Conservation (phyloP, 805 yeast species). For the Suhomyces vadensis region DNA sequence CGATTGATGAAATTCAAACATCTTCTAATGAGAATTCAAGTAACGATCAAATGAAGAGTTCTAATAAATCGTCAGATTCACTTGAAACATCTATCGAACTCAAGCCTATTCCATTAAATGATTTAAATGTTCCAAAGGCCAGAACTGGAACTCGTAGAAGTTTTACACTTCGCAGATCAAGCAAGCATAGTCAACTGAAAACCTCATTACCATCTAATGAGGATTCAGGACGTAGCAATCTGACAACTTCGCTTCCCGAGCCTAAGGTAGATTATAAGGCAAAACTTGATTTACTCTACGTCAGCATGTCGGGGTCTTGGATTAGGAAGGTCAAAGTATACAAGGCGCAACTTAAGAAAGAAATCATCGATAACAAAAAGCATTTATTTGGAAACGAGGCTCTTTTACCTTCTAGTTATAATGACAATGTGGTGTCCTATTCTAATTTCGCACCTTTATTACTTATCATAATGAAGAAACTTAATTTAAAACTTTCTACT, state of each 20-base stretch:
- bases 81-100: background rate
- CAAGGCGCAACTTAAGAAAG: slow-evolving; percentile 36
- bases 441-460: slow-evolving; percentile 37
- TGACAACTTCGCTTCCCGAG: background rate
- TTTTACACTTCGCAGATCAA: background rate
- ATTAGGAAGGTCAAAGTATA: slow-evolving; percentile 57
- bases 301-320: slow-evolving; percentile 68
- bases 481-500: slow-evolving; percentile 24
- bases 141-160: background rate
- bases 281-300: slow-evolving; percentile 35
- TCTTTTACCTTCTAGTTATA: slow-evolving; percentile 15
- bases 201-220: background rate
- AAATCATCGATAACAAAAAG: slow-evolving; percentile 35
- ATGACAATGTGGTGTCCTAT: slow-evolving; percentile 31
- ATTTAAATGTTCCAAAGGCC: background rate
- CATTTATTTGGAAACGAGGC: slow-evolving; percentile 39
- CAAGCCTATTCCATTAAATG: background rate
- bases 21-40: background rate
- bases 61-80: background rate
- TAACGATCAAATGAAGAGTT: background rate
- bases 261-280: slow-evolving; percentile 5
- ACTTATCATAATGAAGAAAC: slow-evolving; percentile 28
- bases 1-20: background rate
- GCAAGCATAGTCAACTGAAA: background rate
- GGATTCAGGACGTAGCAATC: background rate